These are phyloP conservation scores for Phytophthora pluvialis DNA, from an alignment of 352 stramenopile species.

Conservation along the genomic window DNA sequence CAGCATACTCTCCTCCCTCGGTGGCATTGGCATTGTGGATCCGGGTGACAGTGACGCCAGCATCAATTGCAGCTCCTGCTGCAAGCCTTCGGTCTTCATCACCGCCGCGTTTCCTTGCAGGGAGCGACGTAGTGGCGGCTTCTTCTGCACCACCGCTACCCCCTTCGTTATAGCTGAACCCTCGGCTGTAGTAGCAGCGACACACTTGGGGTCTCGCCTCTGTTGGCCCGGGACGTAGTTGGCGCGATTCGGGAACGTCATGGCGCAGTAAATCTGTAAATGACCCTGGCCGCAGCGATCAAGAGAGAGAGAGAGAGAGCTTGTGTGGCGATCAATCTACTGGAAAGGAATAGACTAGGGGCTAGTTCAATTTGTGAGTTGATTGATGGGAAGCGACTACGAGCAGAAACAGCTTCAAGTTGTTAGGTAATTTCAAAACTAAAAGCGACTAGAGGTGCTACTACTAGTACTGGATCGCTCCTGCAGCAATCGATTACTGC, in stretches of 20 bases:
- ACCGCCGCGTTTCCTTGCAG: not conserved
- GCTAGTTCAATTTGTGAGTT: not conserved
- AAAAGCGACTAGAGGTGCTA: constrained; percentile 7
- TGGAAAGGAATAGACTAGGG: not conserved
- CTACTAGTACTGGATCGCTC: constrained; percentile 1
- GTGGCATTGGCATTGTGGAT: constrained; percentile 10
- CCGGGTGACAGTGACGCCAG: constrained; percentile 27
- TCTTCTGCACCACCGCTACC: constrained; percentile 1
- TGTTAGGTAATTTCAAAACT: constrained; percentile 1
- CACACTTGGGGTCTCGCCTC: constrained; percentile 39
- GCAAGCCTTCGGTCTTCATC: constrained; percentile 10
- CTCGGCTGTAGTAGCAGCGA: constrained; percentile 5
- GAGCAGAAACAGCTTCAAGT: not conserved
- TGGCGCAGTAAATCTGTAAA: constrained; percentile 31
- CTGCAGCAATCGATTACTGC: constrained; percentile 4
- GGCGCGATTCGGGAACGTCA: constrained; percentile 70
- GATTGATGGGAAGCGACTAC: constrained; percentile 8
- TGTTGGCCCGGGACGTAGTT: constrained; percentile 60
- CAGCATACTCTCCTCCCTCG: constrained; percentile 23
- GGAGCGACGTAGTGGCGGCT: not conserved
- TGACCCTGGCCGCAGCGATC: constrained; percentile 1
- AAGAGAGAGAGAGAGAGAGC: not conserved
- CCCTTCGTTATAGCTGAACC: not conserved
- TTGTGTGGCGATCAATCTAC: constrained; percentile 14
- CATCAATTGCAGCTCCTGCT: constrained; percentile 38